Base-by-base conservation (phyloP, 2,329 filamentous ascomycete species). In the Scedosporium dehoogii region DNA sequence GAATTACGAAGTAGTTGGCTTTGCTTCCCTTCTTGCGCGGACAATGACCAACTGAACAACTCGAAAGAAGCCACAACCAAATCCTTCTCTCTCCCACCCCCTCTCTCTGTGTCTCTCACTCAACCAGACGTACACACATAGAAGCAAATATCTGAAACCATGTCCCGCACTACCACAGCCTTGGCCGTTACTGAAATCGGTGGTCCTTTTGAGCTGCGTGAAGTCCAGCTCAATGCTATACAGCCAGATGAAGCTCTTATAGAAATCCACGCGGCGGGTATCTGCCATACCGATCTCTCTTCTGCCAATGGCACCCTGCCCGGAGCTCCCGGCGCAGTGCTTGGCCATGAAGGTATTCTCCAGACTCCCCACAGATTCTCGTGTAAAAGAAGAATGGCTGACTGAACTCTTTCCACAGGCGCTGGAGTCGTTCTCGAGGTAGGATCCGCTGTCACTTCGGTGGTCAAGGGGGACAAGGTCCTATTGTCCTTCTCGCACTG, bases 251-350 rank as follows among this genome's bases (percentile, higher is more conserved):
- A 84, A 68, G 69, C 83, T 1, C 70, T 83, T 1, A 76, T 84
- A 3, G 78, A 81, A 51, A 78, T 84, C 63, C 73, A 82, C 1
- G 80, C 81, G 0, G 77, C 77, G 0, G 81, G 82, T 0, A 76
- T 85, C 59, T 85, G 82, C 64, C 82, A 85, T 63, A 81, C 81
- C 0, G 82, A 85, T 65, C 67, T 82, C 9, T 69, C 78, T 29
- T 75, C 81, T 60, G 79, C 76, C 2, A 72, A 59, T 25, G 61
- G 61, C 41, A 63, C 56, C 2, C 21, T 64, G 3, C 60, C 63
- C 6, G 53, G 59, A 9, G 42, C 21, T 5, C 46, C 65, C 0
- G 65, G 73, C 70, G 9, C 69, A 12, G 74, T 84, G 1, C 70
- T 82, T 16, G 82, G 81, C 2, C 82, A 85, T 64, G 81, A 84